phyloP scores from a whole-genome alignment of 345 rosid genomes.

The Streptanthus diversifolius region DNA sequence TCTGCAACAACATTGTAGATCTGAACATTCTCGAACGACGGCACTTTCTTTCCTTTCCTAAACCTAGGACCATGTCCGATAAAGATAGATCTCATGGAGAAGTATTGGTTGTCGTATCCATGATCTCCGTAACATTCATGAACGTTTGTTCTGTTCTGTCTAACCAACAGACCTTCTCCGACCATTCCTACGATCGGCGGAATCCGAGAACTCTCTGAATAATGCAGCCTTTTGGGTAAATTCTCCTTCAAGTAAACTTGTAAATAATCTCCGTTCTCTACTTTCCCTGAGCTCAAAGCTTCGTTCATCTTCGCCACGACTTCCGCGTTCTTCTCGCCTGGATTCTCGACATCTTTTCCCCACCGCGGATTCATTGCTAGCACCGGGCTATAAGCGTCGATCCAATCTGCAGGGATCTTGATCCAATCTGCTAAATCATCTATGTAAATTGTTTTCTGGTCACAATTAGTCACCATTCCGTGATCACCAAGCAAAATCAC shows the following conservation, averaged over 20 bases:
- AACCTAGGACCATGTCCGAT: conserved; percentile 86
- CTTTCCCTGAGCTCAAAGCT: conserved; percentile 62
- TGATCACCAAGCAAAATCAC: conserved; percentile 87
- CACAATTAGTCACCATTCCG: conserved; percentile 92
- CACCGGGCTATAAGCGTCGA: conserved; percentile 53
- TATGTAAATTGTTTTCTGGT: conserved; percentile 54
- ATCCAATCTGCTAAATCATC: conserved; percentile 70
- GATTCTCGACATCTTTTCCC: conserved; percentile 28
- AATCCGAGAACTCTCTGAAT: conserved; percentile 60
- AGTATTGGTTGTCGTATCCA: conserved; percentile 75
- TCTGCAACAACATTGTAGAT: conserved; percentile 73
- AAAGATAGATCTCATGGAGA: conserved; percentile 95
- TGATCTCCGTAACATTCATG: conserved; percentile 81
- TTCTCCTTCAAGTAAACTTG: conserved; percentile 74
- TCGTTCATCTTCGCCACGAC: conserved; percentile 72
- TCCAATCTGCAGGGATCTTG: conserved; percentile 61
- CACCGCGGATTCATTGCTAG: conserved; percentile 66
- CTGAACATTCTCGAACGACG: conserved; percentile 86
- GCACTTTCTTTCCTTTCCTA: conserved; percentile 67
- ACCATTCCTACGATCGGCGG: conserved; percentile 71
- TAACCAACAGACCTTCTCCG: conserved; percentile 71
- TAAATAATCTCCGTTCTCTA: conserved; percentile 63
- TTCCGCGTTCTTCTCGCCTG: conserved; percentile 27
- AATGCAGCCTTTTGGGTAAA: conserved; percentile 69
- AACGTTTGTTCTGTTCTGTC: conserved; percentile 44